Conservation (phyloP, 2,329 filamentous ascomycete genomes). For the Stagonosporopsis vannaccii region DNA sequence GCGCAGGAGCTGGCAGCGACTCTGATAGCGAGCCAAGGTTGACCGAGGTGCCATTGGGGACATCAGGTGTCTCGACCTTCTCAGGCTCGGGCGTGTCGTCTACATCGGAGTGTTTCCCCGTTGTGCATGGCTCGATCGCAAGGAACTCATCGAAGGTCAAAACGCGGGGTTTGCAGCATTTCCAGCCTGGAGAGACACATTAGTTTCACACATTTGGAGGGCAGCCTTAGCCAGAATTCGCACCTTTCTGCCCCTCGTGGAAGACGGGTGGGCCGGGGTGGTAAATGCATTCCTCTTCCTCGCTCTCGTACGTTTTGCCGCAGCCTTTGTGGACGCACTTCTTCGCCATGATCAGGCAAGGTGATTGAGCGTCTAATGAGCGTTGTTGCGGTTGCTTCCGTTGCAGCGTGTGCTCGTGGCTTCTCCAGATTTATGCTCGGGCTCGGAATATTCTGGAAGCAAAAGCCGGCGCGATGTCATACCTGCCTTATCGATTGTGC, state of each 20-base stretch:
- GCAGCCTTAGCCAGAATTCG: constrained; percentile 9
- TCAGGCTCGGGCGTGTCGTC: constrained; percentile 69
- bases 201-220: constrained; percentile 7
- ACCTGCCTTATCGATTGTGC: constrained; percentile 8
- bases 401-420: constrained; percentile 17
- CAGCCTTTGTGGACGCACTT: constrained; percentile 98
- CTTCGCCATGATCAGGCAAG: constrained; percentile 63
- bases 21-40: constrained; percentile 42
- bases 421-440: constrained; percentile 24
- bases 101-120: constrained; percentile 88
- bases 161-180: constrained; percentile 97
- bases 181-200: constrained; percentile 75
- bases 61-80: constrained; percentile 57
- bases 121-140: constrained; percentile 87
- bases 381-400: constrained; percentile 15
- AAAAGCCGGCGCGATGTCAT: constrained; percentile 18
- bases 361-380: constrained; percentile 3
- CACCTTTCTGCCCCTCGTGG: constrained; percentile 98
- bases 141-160: constrained; percentile 99
- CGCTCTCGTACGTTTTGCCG: constrained; percentile 83
- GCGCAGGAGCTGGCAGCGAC: constrained; percentile 42
- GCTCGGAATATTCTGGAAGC: constrained; percentile 49
- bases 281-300: constrained; percentile 85
- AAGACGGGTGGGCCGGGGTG: constrained; percentile 91
- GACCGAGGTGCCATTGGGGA: constrained; percentile 47